Base-by-base conservation (phyloP, 2,329 filamentous ascomycete genomes). In the Pyrenochaeta sp. region DNA sequence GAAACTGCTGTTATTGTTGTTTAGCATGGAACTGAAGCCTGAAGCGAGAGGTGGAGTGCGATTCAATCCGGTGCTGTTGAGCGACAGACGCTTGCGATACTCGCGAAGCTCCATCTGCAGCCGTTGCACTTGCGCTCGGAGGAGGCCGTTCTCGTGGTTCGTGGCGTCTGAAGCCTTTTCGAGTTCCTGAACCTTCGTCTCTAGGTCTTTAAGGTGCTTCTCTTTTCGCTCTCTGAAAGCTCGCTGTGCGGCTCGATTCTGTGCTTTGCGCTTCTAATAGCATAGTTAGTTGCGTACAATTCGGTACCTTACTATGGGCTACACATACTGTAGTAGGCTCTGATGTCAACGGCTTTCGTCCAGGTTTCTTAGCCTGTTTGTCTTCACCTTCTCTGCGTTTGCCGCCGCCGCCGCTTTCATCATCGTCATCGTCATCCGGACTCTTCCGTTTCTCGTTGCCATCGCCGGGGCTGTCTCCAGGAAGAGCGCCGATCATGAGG, bases 341-440 rank as follows among this genome's bases (percentile, higher is more conserved):
- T 24, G 92, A 96, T 47, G 92, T 98, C 71, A 98, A 84, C 22
- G 94, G 95, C 83, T 99, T 99, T 63, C 95, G 88, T 50, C 95
- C 95, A 4, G 95, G 94, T 81, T 98, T 99, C 87, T 98, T 98
- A 25, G 92, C 88, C 43, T 89, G 84, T 80, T 95, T 97, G 44
- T 93, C 92, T 54, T 92, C 89, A 57, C 90, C 88, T 78, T 96
- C 93, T 59, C 91, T 87, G 64, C 92, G 87, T 82, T 93, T 95
- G 57, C 88, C 87, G 65, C 87, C 87, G 44, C 77, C 90, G 5
- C 91, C 90, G 1, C 88, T 81, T 12, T 91, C 76, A 19, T 82
- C 80, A 2, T 65, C 87, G 32, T 89, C 87, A 48, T 90, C 88
- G 45, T 90, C 89, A 44, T 89, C 88, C 0, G 88, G 88, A 71